A percentile compares a stretch with the other conserved stretches of the same genome.
phyloP scores from a whole-genome alignment of 2,329 filamentous ascomycete genomes.

The Cladosporium cucumerinum region DNA sequence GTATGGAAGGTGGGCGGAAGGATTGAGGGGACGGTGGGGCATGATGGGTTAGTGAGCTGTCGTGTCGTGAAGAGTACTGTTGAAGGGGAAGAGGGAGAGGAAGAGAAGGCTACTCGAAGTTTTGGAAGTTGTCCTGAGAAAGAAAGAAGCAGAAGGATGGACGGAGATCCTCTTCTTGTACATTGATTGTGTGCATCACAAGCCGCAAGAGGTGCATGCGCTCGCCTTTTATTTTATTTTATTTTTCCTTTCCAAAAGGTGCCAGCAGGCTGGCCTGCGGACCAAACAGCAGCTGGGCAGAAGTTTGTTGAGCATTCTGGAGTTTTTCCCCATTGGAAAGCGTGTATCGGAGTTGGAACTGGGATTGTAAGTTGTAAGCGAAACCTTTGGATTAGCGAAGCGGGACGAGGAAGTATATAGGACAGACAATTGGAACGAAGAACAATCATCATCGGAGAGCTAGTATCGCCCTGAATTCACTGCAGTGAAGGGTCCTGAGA shows the following conservation, averaged over 20 bases:
- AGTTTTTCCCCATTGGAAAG: background rate
- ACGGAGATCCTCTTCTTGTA: background rate
- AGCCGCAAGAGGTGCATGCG: background rate
- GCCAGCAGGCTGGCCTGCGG: background rate
- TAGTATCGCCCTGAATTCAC: no score
- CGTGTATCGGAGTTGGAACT: background rate
- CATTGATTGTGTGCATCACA: background rate
- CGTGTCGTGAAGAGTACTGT: no score
- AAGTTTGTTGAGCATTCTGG: background rate
- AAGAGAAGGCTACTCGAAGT: background rate
- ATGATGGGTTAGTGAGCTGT: constrained; percentile 8
- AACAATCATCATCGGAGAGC: no score
- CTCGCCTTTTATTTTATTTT: background rate
- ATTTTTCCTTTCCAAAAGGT: background rate
- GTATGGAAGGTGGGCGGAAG: constrained; percentile 86
- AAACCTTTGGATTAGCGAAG: background rate
- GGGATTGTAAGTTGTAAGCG: background rate
- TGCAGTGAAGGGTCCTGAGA: no score
- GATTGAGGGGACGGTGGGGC: constrained; percentile 57
- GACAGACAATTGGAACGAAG: background rate
- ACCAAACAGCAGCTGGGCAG: constrained; percentile 1
- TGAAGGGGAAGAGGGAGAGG: no score
- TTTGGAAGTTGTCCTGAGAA: background rate
- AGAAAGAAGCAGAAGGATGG: background rate
- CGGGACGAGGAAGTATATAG: background rate